Base-by-base conservation (phyloP, 2,329 filamentous ascomycete species). In the Zelopaecilomyces penicillatus region DNA sequence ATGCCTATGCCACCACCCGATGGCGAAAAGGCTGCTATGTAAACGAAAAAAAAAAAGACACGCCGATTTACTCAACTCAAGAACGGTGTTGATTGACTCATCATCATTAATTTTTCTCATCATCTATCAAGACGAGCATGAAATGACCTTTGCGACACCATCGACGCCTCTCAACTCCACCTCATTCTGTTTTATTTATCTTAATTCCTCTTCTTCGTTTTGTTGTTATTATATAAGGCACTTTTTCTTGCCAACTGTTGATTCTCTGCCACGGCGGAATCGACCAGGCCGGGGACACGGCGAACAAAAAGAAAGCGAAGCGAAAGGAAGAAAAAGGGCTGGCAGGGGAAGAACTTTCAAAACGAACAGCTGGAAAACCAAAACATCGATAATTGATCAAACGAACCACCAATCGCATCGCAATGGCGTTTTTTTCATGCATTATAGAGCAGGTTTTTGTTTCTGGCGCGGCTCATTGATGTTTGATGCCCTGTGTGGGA, bases 1-100 rank as follows among this genome's bases (percentile, higher is more conserved):
- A 40, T 60, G 43, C 61, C 61, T 27, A 56, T 60, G 47, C 56
- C 57, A 12, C 61, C 61, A 37, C 60, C 59, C n/a, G 58, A 50
- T 49, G 47, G 50, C 41, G 58, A 62, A 44, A 45, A 49, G n/a
- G 53, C 53, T n/a, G 54, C 53, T 26, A 40, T 63, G 48, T 63
- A 52, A 52, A 30, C 32, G 33, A 44, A 42, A 39, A 31, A 39
- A 12, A 30, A 43, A 45, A 43, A 30, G 10, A 36, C 36, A 41
- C 48, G 37, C 30, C 45, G 8, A 47, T 38, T 28, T 34, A 35
- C 40, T 34, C 40, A 30, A 42, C 40, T 42, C 40, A 42, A 19
- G 19, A 19, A 19, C 19, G 19, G 19, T 19, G 19, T 19, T 19
- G 19, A 19, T 19, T 19, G 19, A 19, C 19, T n/a, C 32, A 37